Base-by-base conservation (phyloP, 208 protist genomes). In the Leishmania tropica region DNA sequence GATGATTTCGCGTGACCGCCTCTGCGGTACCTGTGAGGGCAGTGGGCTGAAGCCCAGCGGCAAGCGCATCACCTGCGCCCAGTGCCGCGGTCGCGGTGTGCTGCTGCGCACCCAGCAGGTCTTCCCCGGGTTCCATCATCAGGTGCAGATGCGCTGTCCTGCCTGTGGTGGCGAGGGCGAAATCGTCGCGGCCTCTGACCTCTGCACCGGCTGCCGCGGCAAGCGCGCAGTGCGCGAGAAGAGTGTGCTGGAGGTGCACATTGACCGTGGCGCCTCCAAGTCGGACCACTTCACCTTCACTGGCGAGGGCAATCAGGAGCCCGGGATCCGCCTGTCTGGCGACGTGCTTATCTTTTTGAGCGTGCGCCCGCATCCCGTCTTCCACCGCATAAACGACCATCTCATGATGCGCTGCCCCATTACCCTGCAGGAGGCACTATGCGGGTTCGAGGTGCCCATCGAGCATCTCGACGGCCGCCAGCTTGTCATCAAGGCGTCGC, bases 321-420 rank as follows among this genome's bases (percentile, higher is more conserved):
- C 95, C 2, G 94, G 92, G 53, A 83, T 98, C 64, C 84, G 87
- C 0, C 81, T 95, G 11, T 90, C 98, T 62, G 99, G 99, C 28
- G 99, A 99, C 83, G 94, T 99, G 68, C 87, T 99, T 51, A 97
- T 99, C 75, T 90, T 99, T 10, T 78, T 99, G 1, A 80, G 92
- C 21, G 87, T 99, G 81, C 95, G 98, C 80, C 83, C 93, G 73
- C 99, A 99, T 86, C 67, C 88, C 37, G 45, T 93, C 19, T 99
- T 99, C 83, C 83, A 90, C 24, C 93, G 99, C 71, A 79, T 98
- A 4, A 98, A 96, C 48, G 80, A 93, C n/a, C 97, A 99, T 85
- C 91, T 99, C 0, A 53, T 98, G 76, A 97, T 99, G 83, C 83
- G 93, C 35, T 87, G 91, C 83, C 70, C 80, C 78, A 88, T 99